Conservation (phyloP, 139 green algal genomes). For the Mychonastes homosphaera region DNA sequence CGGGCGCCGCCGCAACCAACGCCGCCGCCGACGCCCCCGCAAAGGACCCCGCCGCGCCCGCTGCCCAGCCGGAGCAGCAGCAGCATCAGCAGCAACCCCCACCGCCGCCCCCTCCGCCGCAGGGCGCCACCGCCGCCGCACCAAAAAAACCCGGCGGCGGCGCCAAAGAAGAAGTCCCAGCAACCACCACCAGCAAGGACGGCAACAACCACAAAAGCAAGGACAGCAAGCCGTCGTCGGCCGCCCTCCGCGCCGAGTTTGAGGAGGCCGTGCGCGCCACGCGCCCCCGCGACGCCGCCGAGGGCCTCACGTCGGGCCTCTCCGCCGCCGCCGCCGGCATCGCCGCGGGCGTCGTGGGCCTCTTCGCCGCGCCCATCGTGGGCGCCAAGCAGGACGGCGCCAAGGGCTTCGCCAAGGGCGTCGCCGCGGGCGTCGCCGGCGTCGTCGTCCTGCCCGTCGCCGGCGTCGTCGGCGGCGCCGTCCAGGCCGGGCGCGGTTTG, state of each 20-base stretch:
- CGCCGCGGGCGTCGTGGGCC: conserved; percentile 33
- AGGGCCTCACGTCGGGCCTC: conserved; percentile 7
- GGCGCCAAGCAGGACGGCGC: conserved; percentile 54
- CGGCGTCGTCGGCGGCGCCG: conserved; percentile 50
- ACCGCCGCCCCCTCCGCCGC: too few relatives aligned
- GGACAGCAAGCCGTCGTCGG: too few relatives aligned
- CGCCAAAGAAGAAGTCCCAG: too few relatives aligned
- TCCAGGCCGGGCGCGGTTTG: conserved; percentile 48
- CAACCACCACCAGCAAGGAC: too few relatives aligned
- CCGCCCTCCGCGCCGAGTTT: conserved; percentile 1
- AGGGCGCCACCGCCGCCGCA: too few relatives aligned
- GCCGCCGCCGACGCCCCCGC: too few relatives aligned
- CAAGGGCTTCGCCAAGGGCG: conserved; percentile 63
- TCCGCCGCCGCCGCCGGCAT: conserved; percentile 23
- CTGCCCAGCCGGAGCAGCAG: too few relatives aligned
- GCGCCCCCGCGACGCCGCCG: conserved; percentile 7
- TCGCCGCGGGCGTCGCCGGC: conserved; percentile 52
- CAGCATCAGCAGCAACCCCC: too few relatives aligned
- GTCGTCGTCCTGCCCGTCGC: conserved; percentile 70
- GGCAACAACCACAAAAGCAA: too few relatives aligned
- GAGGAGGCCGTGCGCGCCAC: conserved; percentile 14
- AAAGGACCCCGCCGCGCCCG: too few relatives aligned
- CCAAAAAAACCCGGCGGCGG: too few relatives aligned
- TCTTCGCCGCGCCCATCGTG: conserved; percentile 62
- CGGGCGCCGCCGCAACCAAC: too few relatives aligned